Evolutionary conservation across 2,329 filamentous ascomycete species (phyloP), one percentile per base, ranked within the genome.

Genomic region (Colletotrichum eleusines): DNA sequence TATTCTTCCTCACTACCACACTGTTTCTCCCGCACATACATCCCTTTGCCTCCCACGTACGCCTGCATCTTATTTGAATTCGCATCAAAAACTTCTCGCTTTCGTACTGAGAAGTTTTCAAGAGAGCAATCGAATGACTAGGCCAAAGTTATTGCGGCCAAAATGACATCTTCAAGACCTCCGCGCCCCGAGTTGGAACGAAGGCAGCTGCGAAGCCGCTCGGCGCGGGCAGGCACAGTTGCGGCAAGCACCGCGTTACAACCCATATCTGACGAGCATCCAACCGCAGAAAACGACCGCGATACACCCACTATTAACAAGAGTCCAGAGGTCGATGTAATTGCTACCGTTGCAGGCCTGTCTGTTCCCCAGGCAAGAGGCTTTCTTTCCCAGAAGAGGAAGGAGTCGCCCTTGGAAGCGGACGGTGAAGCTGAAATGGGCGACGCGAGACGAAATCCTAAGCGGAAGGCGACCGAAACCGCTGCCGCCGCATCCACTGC

Each of bases 381-480:
- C 28, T 31, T 20, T 20, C 23, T n/a, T 50, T 18, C 18, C 11
- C 60, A 40, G 55, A 71, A 71, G 38, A 26, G 65, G 44, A 71
- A 71, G 53, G 64, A 69, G 28, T 71, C 58, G 4, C 69, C 69
- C 28, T 54, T 26, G 14, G 59, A 53, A 23, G 59, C 20, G 8
- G 35, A 67, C 57, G 44, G 38, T 28, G 59, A 69, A 18, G 26
- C 31, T 31, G 12, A 28, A 20, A 48, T 60, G 48, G 12, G 28
- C 54, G 76, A 76, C 38, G 66, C 74, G 35, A 76, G 78, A 57
- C 80, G 82, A 20, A 83, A 82, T 60, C 82, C 84, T 1, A 86
- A 86, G 74, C 81, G 84, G 57, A 86, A 83, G 73, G 83, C 81
- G 6, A 79, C 78, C 23, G 79, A 83, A 46, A 74, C 75, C 8